Evolutionary conservation across 129 eudicot genomes (phyloP).

Genomic region (Silybum marianum): DNA sequence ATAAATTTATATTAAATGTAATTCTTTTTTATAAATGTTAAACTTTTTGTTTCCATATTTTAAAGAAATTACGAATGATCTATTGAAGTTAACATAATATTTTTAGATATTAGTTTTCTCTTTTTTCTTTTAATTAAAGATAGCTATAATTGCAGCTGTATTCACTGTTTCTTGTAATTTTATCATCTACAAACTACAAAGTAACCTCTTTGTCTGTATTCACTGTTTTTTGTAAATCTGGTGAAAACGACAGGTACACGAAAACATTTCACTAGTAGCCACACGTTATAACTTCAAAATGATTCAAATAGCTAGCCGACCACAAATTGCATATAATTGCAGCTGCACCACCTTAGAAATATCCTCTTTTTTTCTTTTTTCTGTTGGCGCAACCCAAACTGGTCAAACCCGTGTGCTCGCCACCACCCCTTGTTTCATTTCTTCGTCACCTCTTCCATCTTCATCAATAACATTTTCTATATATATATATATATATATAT

Average conservation of each 20-base stretch:
- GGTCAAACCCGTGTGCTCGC: slow-evolving; percentile 54
- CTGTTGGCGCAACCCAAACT: slow-evolving; percentile 28
- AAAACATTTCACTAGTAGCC: background rate
- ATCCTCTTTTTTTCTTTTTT: background rate
- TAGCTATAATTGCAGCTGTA: too few relatives aligned
- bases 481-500: background rate
- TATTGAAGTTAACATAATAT: too few relatives aligned
- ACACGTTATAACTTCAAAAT: background rate
- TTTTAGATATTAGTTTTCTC: too few relatives aligned
- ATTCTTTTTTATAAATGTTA: too few relatives aligned
- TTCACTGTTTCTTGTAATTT: too few relatives aligned
- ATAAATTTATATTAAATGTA: too few relatives aligned
- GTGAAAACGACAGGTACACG: background rate
- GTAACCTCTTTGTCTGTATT: too few relatives aligned
- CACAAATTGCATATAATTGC: slow-evolving; percentile 6
- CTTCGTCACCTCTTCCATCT: background rate
- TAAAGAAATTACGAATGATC: too few relatives aligned
- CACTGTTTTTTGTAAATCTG: too few relatives aligned
- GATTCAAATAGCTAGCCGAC: background rate
- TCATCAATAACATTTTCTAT: background rate
- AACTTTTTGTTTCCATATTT: too few relatives aligned
- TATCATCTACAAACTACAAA: too few relatives aligned
- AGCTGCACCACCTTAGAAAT: slow-evolving; percentile 23
- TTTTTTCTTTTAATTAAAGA: too few relatives aligned
- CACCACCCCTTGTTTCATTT: slow-evolving; percentile 35